Evolutionary conservation across 441 rosid species (phyloP).

Genomic region (Euphorbia schlechtendalii): DNA sequence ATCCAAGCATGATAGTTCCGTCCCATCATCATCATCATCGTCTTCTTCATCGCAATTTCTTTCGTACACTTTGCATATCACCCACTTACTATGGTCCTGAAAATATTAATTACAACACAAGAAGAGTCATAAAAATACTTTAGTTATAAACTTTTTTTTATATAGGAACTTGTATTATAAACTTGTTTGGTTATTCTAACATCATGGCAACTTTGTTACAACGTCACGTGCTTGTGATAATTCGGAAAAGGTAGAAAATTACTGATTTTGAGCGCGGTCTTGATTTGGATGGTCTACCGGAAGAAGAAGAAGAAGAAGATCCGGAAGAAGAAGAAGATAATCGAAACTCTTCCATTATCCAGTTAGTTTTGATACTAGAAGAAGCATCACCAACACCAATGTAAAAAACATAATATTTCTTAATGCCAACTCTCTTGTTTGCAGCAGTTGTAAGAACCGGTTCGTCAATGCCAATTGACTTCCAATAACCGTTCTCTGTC

Average conservation of each 20-base stretch:
- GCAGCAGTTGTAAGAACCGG: conserved; percentile 36
- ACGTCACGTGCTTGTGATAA: too few relatives aligned
- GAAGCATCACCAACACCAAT: conserved; percentile 42
- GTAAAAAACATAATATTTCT: conserved; percentile 48
- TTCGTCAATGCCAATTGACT: conserved; percentile 57
- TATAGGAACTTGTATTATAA: too few relatives aligned
- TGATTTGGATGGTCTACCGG: conserved; percentile 39
- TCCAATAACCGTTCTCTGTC: conserved; percentile 74
- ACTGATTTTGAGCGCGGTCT: conserved; percentile 37
- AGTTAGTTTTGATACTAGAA: conserved; percentile 40
- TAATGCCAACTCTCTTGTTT: conserved; percentile 49
- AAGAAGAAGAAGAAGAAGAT: conserved; percentile 11
- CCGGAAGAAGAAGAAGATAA: conserved; percentile 28
- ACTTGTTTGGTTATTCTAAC: too few relatives aligned
- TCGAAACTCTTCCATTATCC: conserved; percentile 81
- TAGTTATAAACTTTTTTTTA: too few relatives aligned
- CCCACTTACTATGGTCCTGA: conserved; percentile 82
- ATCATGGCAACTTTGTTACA: too few relatives aligned
- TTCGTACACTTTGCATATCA: conserved; percentile 79
- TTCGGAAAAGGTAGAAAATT: conserved; percentile 7
- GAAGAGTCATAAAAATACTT: too few relatives aligned
- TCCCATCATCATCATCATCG: conserved; percentile 30
- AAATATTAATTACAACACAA: too few relatives aligned
- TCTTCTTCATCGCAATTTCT: conserved; percentile 26
- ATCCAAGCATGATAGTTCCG: conserved; percentile 78